Conservation (phyloP, 2,329 filamentous ascomycete species). For the Exserohilum rostratum region DNA sequence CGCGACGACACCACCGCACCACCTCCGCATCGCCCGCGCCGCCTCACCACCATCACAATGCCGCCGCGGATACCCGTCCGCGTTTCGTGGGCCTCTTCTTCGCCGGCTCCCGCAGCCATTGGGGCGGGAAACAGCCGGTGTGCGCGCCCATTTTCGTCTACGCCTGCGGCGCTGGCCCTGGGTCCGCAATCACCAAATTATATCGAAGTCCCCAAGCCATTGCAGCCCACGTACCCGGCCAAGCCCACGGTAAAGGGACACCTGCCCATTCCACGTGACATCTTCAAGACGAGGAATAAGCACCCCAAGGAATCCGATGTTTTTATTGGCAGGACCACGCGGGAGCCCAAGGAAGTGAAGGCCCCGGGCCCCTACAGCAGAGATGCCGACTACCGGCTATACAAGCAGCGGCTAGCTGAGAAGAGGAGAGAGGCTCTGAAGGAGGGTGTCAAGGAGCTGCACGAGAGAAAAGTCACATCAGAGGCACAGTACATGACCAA, state of each 20-base stretch:
- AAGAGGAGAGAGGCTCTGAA: conserved; percentile 73
- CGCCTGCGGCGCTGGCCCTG: conserved; percentile 55
- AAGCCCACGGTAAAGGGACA: conserved; percentile 70
- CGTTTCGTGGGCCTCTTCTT: conserved; percentile 35
- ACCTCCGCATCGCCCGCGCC: conserved; percentile 18
- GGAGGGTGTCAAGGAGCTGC: conserved; percentile 72
- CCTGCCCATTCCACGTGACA: conserved; percentile 79
- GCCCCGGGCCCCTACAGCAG: conserved; percentile 42
- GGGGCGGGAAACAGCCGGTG: conserved; percentile 14
- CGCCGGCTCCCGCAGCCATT: conserved; percentile 20
- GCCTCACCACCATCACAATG: conserved; percentile 39
- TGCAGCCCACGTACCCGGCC: conserved; percentile 68
- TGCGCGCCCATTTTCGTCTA: conserved; percentile 53
- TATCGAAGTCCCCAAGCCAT: conserved; percentile 78
- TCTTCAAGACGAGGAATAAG: conserved; percentile 64
- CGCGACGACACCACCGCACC: conserved; percentile 19
- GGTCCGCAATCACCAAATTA: conserved; percentile 88
- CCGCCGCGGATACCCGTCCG: conserved; percentile 51
- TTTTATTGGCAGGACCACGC: conserved; percentile 68
- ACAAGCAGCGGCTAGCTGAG: conserved; percentile 76
- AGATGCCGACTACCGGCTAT: conserved; percentile 60
- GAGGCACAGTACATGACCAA: conserved; percentile 29
- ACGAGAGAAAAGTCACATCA: conserved; percentile 49
- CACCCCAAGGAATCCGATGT: conserved; percentile 62
- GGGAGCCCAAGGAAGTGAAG: conserved; percentile 55